Evolutionary conservation across 1,139 yeast species (phyloP).

Genomic region (Eremothecium sinecaudum): DNA sequence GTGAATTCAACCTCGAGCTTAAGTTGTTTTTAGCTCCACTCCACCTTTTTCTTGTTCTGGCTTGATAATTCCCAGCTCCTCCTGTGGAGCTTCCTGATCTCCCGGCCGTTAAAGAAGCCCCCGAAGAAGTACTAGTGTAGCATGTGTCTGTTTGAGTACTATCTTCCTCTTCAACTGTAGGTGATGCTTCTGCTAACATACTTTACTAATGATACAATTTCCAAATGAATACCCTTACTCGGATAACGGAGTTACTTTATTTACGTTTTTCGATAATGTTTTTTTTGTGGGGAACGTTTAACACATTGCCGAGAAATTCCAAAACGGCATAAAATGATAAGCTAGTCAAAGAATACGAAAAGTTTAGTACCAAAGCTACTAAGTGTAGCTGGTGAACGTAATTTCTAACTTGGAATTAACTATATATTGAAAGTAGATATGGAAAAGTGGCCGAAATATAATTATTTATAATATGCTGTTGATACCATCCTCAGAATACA

Average conservation of each 20-base stretch:
- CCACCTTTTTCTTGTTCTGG: slow-evolving; percentile 43
- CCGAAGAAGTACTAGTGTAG: slow-evolving; percentile 29
- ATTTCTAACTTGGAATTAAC: slow-evolving; percentile 1
- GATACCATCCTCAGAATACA: slow-evolving; percentile 14
- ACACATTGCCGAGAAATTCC: no score
- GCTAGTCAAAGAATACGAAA: no score
- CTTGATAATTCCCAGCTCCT: slow-evolving; percentile 41
- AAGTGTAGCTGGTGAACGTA: neutral
- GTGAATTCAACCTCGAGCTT: slow-evolving; percentile 7
- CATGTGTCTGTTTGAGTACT: slow-evolving; percentile 5
- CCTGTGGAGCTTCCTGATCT: slow-evolving; percentile 18
- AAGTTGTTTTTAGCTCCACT: slow-evolving; percentile 16
- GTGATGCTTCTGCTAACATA: no score
- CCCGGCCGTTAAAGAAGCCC: no score
- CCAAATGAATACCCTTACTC: no score
- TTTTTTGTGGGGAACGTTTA: no score
- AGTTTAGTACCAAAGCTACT: no score
- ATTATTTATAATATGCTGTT: slow-evolving; percentile 5
- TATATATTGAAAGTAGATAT: slow-evolving; percentile 12
- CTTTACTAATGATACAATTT: no score
- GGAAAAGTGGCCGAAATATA: slow-evolving; percentile 3
- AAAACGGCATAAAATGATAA: no score
- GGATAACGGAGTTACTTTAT: no score
- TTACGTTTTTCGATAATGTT: no score
- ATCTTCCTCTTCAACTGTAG: no score